A percentile compares a stretch with the other conserved stretches of the same genome.
Conservation (phyloP, 2,329 filamentous ascomycete species). For the Stemphylium vesicarium region DNA sequence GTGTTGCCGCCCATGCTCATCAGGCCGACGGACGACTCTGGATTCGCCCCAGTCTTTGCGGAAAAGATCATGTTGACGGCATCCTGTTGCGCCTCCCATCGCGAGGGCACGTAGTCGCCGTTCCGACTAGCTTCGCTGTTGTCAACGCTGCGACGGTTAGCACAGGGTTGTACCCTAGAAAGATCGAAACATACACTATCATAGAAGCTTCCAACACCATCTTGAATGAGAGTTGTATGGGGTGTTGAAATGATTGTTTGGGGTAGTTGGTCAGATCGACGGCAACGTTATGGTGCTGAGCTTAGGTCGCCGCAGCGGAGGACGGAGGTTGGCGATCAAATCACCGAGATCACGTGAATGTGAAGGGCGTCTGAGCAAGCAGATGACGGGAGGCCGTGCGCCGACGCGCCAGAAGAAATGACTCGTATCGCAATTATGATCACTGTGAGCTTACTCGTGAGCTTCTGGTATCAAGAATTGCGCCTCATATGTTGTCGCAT, state of each 20-base stretch:
- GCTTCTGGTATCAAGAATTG: background rate
- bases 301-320: constrained; percentile 28
- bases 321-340: constrained; percentile 23
- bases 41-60: constrained; percentile 92
- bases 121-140: constrained; percentile 99
- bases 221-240: constrained; percentile 55
- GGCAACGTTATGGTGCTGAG: constrained; percentile 26
- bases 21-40: constrained; percentile 93
- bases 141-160: constrained; percentile 70
- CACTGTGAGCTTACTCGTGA: constrained; percentile 1
- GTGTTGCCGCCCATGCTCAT: constrained; percentile 99
- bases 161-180: constrained; percentile 24
- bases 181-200: constrained; percentile 69
- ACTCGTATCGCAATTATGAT: background rate
- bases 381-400: constrained; percentile 14
- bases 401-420: background rate
- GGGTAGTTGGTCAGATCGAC: constrained; percentile 18
- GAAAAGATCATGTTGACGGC: constrained; percentile 95
- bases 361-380: background rate
- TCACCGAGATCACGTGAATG: constrained; percentile 9
- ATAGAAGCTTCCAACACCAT: constrained; percentile 99
- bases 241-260: constrained; percentile 8
- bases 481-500: background rate
- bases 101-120: constrained; percentile 87
- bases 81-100: constrained; percentile 96